Base-by-base conservation (phyloP, 108 stramenopile genomes). In the Nitzschia sp. region DNA sequence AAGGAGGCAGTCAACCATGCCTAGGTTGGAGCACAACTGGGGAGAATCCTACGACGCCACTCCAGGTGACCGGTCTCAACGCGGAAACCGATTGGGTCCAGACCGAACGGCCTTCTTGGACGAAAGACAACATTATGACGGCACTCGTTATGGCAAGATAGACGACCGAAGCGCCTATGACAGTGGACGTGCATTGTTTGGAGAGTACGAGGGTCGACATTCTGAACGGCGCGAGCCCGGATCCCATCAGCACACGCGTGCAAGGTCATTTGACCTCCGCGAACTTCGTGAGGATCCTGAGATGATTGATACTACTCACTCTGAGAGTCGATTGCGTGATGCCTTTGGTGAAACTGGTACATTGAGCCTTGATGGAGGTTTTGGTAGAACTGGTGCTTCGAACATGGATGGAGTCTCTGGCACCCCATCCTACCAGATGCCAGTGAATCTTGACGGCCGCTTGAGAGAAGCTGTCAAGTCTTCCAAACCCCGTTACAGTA, bases 1-100 rank as follows among this genome's bases (percentile, higher is more conserved):
- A 44, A 54, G 67, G 25, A 41, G 74, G n/a, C 60, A 71, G 48
- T 68, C 74, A 14, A 57, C 64, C 8, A 66, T 65, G 63, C 54
- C 65, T 21, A 56, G 65, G 19, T n/a, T 65, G 26, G n/a, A 57
- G 44, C 54, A 67, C 24, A 44, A 65, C 38, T 73, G 19, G 12
- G 43, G 42, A 25, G 57, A 65, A 8, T 25, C 41, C 41, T 11
- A 72, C 5, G 51, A 57, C 24, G 17, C 19, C 9, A 22, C 40
- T 0, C 42, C 55, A 14, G 63, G 64, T 40, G 34, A 63, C 38
- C 41, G 21, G 24, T n/a, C 37, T 21, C 24, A 20, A 40, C 52
- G 22, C 6, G 14, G 51, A 9, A 58, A 51, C 14, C 55, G 37
- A 25, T 29, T 67, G 11, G 65, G 25, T 12, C 58, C 59, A 15